Evolutionary conservation across 164 flowering plant genomes (phyloP).

Genomic region (Akebia trifoliata): DNA sequence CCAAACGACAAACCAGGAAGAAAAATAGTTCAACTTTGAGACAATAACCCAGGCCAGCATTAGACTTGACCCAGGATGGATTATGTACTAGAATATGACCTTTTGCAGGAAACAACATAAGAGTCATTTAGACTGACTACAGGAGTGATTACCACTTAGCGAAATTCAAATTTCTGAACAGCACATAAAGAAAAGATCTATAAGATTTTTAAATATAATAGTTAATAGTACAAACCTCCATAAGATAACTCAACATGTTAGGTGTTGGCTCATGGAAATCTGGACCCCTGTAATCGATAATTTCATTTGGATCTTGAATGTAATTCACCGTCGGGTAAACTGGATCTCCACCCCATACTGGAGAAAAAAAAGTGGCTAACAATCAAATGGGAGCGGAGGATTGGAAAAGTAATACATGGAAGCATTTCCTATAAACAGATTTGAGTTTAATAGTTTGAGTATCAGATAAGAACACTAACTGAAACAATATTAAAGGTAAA

Average conservation of each 20-base stretch:
- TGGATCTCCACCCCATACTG: slow-evolving; percentile 99
- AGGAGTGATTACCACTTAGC: not conserved
- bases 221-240: slow-evolving; percentile 52
- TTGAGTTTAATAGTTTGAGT: not conserved
- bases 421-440: not conserved
- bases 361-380: not conserved
- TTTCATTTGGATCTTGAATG: slow-evolving; percentile 86
- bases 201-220: not conserved
- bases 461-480: not conserved
- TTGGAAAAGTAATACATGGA: not conserved
- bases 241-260: slow-evolving; percentile 62
- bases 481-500: not conserved
- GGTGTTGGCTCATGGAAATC: slow-evolving; percentile 95
- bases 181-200: not conserved
- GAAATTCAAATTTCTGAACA: not conserved
- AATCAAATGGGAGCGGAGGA: no score
- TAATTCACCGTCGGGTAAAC: slow-evolving; percentile 94
- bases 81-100: no score
- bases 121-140: not conserved
- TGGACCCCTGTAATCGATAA: slow-evolving; percentile 84
- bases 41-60: no score
- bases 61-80: no score
- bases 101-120: not conserved
- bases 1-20: no score
- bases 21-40: no score